Evolutionary conservation across 2,329 filamentous ascomycete species (phyloP), one percentile per base, ranked within the genome.

Genomic region (Fusarium sp.): DNA sequence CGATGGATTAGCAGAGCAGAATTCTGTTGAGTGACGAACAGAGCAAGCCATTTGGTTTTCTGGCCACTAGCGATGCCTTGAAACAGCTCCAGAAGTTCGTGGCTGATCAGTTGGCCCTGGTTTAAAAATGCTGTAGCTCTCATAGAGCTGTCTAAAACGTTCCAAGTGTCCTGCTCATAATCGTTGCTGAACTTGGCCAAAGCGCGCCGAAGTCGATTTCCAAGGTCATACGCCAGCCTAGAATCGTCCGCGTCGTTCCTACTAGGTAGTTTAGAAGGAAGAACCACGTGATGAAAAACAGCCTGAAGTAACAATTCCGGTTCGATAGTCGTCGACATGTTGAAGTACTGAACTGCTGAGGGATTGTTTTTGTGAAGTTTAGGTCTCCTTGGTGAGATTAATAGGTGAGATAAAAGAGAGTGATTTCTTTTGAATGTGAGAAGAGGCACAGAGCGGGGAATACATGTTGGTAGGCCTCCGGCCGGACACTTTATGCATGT

Each of bases 21-120:
- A 56, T 83, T 83, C 33, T 83, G 82, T 4, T 70, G 56, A 8
- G 57, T 53, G 20, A 80, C 28, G 11, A 76, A 66, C 0, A 79
- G 57, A 6, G 59, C 36, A 10, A 77, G 64, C 63, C 74, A 77
- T 4, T 59, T 33, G 3, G 57, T 16, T 1, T 33, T n/a, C 16
- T 36, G 4, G 26, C n/a, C n/a, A 66, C 18, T 13, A 24, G 6
- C 13, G 24, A 65, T 36, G 35, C 16, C 2, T 61, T 62, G 30
- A 7, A 73, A 47, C 1, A 7, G 53, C 3, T 48, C 16, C 14
- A 39, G 26, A 5, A 75, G 30, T 15, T 56, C 53, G 3, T 55
- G 14, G 18, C 41, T 41, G 13, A 28, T 22, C 14, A 75, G 4
- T 14, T 44, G 42, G 3, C 39, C 57, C 7, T 50, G 53, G 28